Base-by-base conservation (phyloP, 2,329 filamentous ascomycete genomes). In the Blastomyces silverae region DNA sequence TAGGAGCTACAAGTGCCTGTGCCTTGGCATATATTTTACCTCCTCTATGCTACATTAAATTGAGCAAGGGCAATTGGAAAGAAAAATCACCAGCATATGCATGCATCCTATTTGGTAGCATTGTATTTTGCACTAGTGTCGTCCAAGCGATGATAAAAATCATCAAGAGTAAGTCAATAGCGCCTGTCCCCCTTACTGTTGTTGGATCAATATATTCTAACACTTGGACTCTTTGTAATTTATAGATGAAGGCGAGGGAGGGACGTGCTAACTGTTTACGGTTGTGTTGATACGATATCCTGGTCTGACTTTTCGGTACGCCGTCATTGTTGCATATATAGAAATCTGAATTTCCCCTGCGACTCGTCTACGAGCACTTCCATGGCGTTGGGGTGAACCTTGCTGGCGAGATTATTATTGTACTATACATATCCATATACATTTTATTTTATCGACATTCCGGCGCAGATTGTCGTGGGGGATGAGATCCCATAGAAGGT, bases 11-110 rank as follows among this genome's bases (percentile, higher is more conserved):
- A 46, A 95, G 90, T 74, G 94, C 94, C 2, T 94, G 92, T 71
- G 92, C 91, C 7, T 83, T 99, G 76, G 94, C 94, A 0, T 99
- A 97, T 75, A 96, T 99, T 60, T 80, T 99, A 66, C 94, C 94
- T 67, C 94, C 94, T 34, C 80, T 97, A 64, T 99, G 94, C 78
- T 99, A 94, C 76, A 89, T 99, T 73, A 96, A 95, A 79, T 81
- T 99, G 66, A 93, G 90, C 70, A 92, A 87, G 65, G 81, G 87
- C 70, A 88, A 85, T 72, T 89, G 87, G 82, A 87, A 84, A 75
- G 91, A 89, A 22, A 87, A 87, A 67, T 84, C 91, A 66, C 87
- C 90, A 15, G 85, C 86, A 34, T 86, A 83, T 58, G 82, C 86
- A n/a, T 86, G 85, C 67, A 90, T 93, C 66, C 85, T 77, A 15